Conservation (phyloP, 2,329 filamentous ascomycete species). For the Alternaria hordeiaustralica region DNA sequence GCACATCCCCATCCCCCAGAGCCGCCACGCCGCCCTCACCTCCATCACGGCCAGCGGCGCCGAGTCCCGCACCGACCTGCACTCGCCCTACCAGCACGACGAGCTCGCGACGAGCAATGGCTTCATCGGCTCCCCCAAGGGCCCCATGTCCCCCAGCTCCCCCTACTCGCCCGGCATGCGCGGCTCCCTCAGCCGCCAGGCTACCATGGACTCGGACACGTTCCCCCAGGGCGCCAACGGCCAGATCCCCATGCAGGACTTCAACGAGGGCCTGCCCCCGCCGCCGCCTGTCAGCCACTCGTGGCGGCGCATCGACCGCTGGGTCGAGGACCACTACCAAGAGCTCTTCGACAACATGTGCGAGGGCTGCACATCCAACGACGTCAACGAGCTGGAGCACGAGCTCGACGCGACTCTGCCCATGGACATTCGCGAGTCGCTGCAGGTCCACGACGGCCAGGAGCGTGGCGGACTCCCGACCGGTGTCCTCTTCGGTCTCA, state of each 20-base stretch:
- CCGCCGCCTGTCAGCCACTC: constrained; percentile 87
- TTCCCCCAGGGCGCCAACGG: constrained; percentile 72
- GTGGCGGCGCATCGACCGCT: constrained; percentile 91
- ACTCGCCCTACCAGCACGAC: constrained; percentile 79
- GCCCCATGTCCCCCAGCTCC: constrained; percentile 66
- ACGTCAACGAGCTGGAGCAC: constrained; percentile 95
- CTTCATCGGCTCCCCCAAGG: constrained; percentile 64
- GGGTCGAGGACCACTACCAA: constrained; percentile 93
- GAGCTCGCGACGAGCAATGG: constrained; percentile 62
- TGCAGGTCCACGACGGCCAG: constrained; percentile 93
- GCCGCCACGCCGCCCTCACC: constrained; percentile 80
- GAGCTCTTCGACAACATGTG: constrained; percentile 93
- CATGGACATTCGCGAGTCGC: constrained; percentile 89
- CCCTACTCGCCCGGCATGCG: constrained; percentile 92
- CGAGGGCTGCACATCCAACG: constrained; percentile 90
- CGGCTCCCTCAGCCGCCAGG: constrained; percentile 73
- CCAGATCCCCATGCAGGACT: constrained; percentile 96
- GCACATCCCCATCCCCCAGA: constrained; percentile 86
- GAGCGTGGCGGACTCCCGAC: constrained; percentile 91
- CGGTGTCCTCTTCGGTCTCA: constrained; percentile 89
- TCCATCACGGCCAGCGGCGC: constrained; percentile 84
- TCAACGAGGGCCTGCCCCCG: constrained; percentile 88
- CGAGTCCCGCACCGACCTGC: constrained; percentile 86
- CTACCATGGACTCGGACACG: constrained; percentile 58
- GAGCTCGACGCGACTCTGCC: constrained; percentile 93